Base-by-base conservation (phyloP, 2,329 filamentous ascomycete genomes). In the Colletotrichum spinosum region DNA sequence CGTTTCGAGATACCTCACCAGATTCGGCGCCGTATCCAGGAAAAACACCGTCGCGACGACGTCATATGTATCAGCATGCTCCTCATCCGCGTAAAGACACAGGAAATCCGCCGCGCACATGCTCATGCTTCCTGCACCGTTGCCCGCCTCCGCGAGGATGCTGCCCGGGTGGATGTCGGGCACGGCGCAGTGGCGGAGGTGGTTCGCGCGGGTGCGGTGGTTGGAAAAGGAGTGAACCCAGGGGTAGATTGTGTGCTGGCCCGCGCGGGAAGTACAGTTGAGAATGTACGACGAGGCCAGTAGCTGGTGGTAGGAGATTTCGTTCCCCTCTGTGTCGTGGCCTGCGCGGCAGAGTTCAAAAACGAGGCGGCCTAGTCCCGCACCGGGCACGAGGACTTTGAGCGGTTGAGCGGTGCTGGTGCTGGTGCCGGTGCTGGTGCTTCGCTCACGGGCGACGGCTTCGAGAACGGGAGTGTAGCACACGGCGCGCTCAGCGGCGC, bases 231-330 rank as follows among this genome's bases (percentile, higher is more conserved):
- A 89, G 68, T 96, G 87, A 4, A 93, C 88, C 87, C 95, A 99
- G 0, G 96, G 96, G 73, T 91, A 92, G 55, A 99, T 84, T 8
- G 83, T 88, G 77, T 94, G 93, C 67, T 91, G 84, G 13, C 84
- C 84, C 0, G 85, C 86, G 2, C 76, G 74, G 0, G 81, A 71
- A 5, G 90, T 92, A 71, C 83, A 84, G 76, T 95, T 94, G 52
- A 94, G 86, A 13, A 94, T 86, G 74, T 92, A 90, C 0, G 86
- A 88, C 6, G 92, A 97, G 1, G 93, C 93, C 63, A 98, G 84
- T n/a, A 99, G 86, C 76, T 97, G 93, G 76, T 99, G 96, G 74
- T 97, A 98, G 3, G 94, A 97, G 67, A 98, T 97, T 78, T 99
- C 92, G 74, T 97, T 98, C 35, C 95, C 95, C 76, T 97, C 94